Evolutionary conservation across 2,329 filamentous ascomycete species (phyloP).

Genomic region (Rasamsonia emersonii): DNA sequence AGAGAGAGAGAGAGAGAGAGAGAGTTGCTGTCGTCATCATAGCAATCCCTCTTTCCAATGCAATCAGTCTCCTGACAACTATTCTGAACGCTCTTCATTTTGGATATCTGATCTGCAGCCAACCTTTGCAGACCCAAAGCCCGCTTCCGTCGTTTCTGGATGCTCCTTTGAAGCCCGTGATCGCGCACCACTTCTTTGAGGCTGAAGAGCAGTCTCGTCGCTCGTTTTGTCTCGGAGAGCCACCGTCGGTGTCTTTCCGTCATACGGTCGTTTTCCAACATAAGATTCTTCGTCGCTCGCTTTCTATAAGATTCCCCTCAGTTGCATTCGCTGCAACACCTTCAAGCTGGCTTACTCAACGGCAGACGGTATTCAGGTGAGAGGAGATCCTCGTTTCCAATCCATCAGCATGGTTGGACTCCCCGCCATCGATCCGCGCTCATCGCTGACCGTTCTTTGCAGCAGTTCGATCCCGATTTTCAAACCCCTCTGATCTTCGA

Average conservation of each 20-base stretch:
- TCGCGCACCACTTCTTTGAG: slow-evolving; percentile 21
- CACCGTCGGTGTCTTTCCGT: slow-evolving; percentile 22
- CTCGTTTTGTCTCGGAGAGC: slow-evolving; percentile 38
- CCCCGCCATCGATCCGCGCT: too few species aligned
- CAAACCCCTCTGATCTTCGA: slow-evolving; percentile 40
- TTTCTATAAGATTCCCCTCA: slow-evolving; percentile 32
- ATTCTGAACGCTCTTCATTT: not conserved
- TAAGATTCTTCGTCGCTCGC: slow-evolving; percentile 40
- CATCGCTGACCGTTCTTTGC: slow-evolving; percentile 10
- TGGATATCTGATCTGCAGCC: too few species aligned
- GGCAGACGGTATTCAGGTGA: slow-evolving; percentile 37
- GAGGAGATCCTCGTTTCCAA: slow-evolving; percentile 14
- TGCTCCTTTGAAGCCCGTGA: slow-evolving; percentile 27
- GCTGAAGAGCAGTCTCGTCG: slow-evolving; percentile 27
- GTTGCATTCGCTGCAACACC: slow-evolving; percentile 38
- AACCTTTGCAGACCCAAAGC: too few species aligned
- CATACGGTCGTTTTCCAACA: slow-evolving; percentile 29
- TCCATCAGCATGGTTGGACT: not conserved
- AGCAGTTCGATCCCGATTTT: slow-evolving; percentile 35
- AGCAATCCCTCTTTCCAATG: too few species aligned
- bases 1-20: too few species aligned
- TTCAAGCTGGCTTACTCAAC: slow-evolving; percentile 43
- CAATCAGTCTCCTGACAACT: slow-evolving; percentile 20
- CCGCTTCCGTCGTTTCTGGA: slow-evolving; percentile 17
- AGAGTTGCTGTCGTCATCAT: too few species aligned